Base-by-base conservation (phyloP, 345 rosid species). In the Jatropha curcas region DNA sequence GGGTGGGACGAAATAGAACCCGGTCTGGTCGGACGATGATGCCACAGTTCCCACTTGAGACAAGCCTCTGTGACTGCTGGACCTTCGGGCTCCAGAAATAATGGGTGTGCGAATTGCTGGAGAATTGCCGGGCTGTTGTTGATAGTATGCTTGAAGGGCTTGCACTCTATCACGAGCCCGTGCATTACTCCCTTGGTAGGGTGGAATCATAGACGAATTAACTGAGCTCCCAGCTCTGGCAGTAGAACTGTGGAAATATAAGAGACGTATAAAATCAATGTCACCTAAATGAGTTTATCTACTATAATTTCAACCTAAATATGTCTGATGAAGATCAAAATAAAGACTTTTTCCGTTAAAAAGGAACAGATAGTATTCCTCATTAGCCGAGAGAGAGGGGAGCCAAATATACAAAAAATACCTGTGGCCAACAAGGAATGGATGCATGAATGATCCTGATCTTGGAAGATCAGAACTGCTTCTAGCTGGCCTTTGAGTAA, bases 141-240 rank as follows among this genome's bases (percentile, higher is more conserved):
- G 99, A 82, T 90, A 95, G 83, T 91, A 95, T 43, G 97, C 98
- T 79, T 92, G 96, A 48, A 92, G 90, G 45, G 98, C 97, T 79
- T 91, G 99, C 70, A 89, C 90, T 80, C 98, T 83, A 70, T 91
- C 97, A 52, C 90, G 87, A n/a, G 90, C 83, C 25, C 99, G 86
- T 22, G 92, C 92, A 68, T 86, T 92, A 82, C 97, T 95, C 74
- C 97, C 99, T 12, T 89, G 94, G 76, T 91, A 95, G 60, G 94
- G 91, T 14, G 93, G 91, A 69, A 86, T 83, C 82, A 89, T 77
- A 0, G 92, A 77, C 28, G 97, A 86, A 62, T 88, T 77, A 46
- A 82, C 88, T 3, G 98, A 86, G 82, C 90, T 88, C 39, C 93
- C 94, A 0, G 89, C 83, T 75, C 96, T 86, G 63, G 88, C 87